Evolutionary conservation across 768 basidiomycete genomes (phyloP), one percentile per base, ranked within the genome.

Genomic region (Calocybe gangraenosa): DNA sequence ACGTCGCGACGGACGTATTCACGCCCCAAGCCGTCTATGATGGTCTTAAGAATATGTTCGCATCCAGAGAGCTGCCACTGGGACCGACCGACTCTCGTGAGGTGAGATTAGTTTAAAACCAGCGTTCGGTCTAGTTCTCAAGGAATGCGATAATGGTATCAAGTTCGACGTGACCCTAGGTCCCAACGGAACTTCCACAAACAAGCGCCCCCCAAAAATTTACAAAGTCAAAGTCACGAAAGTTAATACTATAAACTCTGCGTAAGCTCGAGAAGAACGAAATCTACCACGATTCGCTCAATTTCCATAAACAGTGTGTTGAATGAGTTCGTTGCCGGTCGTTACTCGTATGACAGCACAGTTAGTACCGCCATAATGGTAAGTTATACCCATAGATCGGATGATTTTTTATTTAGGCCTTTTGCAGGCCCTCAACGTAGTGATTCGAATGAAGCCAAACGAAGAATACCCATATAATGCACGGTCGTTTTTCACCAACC

Each of bases 21-120:
- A 84, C 76, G 1, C 84, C 82, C 2, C 75, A 70, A 7, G 82
- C 75, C 9, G 87, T 78, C 1, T 91, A 88, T 46, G 89, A 91
- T 48, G 87, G 88, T 0, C 71, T 84, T 22, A 91, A 89, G 25
- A 56, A 56, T 20, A 8, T 53, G 36, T 56, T 53, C 20, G 34
- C 54, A 0, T 30, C 54, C 1, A 48, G 42, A 14, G 34, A 53
- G 15, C 40, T 56, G 3, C 33, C 37, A 3, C 45, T 53, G 3
- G 52, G 52, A 2, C 20, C 42, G 2, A 34, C 48, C 2, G 2
- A 48, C 15, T 44, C 49, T 38, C 38, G 43, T 10, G 21, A 32
- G 42, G 52, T 52, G 37, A 21, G 22, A 25, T 49, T 10, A 10
- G n/a, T n/a, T n/a, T n/a, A n/a, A n/a, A n/a, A n/a, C n/a, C n/a